phyloP scores from a whole-genome alignment of 345 rosid genomes.

The Eucalyptus leucophloia region DNA sequence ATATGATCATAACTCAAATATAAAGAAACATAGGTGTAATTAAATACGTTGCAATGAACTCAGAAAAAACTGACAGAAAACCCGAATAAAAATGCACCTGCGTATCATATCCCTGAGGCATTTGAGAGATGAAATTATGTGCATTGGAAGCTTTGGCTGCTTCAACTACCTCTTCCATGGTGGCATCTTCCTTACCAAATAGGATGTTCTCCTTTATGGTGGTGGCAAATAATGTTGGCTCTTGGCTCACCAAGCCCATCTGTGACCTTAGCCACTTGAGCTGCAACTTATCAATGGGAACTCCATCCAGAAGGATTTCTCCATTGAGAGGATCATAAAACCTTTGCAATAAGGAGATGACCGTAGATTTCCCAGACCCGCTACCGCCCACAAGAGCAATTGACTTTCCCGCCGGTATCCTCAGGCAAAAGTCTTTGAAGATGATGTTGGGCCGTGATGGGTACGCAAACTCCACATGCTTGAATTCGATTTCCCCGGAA shows the following conservation, averaged over 20 bases:
- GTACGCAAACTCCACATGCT: background rate
- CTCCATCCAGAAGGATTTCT: background rate
- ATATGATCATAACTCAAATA: too few relatives aligned
- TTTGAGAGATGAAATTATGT: slow-evolving; percentile 16
- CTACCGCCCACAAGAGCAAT: background rate
- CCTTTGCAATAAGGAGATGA: background rate
- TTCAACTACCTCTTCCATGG: slow-evolving; percentile 8
- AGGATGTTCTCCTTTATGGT: slow-evolving; percentile 25
- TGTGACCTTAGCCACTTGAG: slow-evolving; percentile 1
- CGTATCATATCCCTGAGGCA: slow-evolving; percentile 22
- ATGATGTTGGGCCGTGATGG: background rate
- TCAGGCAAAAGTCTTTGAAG: background rate
- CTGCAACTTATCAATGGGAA: background rate
- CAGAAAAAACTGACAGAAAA: background rate
- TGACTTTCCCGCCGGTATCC: background rate
- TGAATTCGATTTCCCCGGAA: background rate
- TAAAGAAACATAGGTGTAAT: background rate
- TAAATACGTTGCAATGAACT: background rate
- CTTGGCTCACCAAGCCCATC: slow-evolving; percentile 35
- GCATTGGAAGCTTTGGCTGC: slow-evolving; percentile 28
- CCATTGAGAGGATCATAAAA: background rate
- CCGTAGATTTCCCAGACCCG: slow-evolving; percentile 1
- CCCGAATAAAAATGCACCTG: slow-evolving; percentile 2
- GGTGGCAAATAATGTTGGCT: slow-evolving; percentile 26
- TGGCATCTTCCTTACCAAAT: slow-evolving; percentile 26